Evolutionary conservation across 768 basidiomycete species (phyloP).

Genomic region (Suillus bovinus): DNA sequence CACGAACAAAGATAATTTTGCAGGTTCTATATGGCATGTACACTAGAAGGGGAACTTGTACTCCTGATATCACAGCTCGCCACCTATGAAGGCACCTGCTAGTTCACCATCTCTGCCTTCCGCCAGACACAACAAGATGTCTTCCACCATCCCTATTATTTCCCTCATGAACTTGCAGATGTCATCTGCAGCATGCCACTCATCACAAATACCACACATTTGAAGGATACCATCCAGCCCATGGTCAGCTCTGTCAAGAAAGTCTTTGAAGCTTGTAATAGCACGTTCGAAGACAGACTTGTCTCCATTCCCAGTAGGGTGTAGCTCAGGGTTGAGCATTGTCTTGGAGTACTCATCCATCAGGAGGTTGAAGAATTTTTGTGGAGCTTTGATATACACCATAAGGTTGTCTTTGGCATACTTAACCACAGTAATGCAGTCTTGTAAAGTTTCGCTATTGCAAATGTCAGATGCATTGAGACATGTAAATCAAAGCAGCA

Average conservation of each 20-base stretch:
- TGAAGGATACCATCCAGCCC: not conserved
- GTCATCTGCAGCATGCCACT: not conserved
- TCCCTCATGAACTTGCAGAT: not conserved
- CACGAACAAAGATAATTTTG: too few species aligned
- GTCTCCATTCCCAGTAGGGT: not conserved
- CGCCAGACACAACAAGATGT: slow-evolving; percentile 7
- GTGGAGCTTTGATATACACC: not conserved
- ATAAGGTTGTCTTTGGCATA: not conserved
- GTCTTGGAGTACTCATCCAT: not conserved
- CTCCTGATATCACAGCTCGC: not conserved
- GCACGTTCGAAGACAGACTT: too few species aligned
- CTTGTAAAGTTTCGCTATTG: too few species aligned
- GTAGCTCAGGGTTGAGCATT: not conserved
- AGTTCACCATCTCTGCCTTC: not conserved
- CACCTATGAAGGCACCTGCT: not conserved
- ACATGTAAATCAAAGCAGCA: too few species aligned
- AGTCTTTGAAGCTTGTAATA: too few species aligned
- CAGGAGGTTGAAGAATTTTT: not conserved
- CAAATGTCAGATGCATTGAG: too few species aligned
- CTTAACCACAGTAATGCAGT: not conserved
- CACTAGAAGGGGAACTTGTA: not conserved
- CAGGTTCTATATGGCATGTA: not conserved
- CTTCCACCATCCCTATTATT: not conserved
- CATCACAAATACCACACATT: not conserved
- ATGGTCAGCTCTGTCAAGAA: too few species aligned